Base-by-base conservation (phyloP, 1,284 basidiomycete genomes). In the Sanghuangporus weigelae region DNA sequence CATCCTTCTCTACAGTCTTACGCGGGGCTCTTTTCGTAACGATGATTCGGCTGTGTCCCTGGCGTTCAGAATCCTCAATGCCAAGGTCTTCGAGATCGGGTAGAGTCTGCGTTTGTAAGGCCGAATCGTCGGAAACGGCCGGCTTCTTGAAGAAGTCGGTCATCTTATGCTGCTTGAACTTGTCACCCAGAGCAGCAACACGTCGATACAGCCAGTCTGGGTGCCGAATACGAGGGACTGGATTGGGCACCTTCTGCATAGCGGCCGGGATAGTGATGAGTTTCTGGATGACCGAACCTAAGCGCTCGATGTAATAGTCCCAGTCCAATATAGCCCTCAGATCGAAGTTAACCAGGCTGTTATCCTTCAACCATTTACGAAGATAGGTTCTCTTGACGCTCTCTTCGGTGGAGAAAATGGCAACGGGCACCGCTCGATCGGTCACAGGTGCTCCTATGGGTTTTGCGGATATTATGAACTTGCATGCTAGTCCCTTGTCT, bases 241-340 rank as follows among this genome's bases (percentile, higher is more conserved):
- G 97, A 72, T 99, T 99, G 10, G 91, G 76, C 44, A 99, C 93
- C 72, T 96, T 96, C 75, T 99, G 97, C 86, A 99, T 92, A 0
- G 97, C 97, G 4, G 97, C 97, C 7, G 97, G 97, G 70, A 99
- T 99, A 2, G 97, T 99, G 76, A 99, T 99, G 61, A 99, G 82
- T 73, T 99, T 99, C 77, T 99, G 97, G 65, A 99, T 96, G 68
- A 99, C 97, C 1, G 95, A 96, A 8, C 97, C 97, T 40, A 99
- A 79, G 26, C 97, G 91, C 72, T 99, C 97, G 71, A 98, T 97
- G 77, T 99, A 99, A 75, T 99, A 99, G 35, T 89, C 84, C 97
- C 97, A 99, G 75, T 99, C 97, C 67, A 99, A 83, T 69, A 99
- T 98, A 10, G 90, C 90, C 14, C 97, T 89, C 59, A 99, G 79